A percentile compares a stretch with the other conserved stretches of the same genome.
phyloP scores from a whole-genome alignment of 768 basidiomycete genomes.

The Amanita rimosa region DNA sequence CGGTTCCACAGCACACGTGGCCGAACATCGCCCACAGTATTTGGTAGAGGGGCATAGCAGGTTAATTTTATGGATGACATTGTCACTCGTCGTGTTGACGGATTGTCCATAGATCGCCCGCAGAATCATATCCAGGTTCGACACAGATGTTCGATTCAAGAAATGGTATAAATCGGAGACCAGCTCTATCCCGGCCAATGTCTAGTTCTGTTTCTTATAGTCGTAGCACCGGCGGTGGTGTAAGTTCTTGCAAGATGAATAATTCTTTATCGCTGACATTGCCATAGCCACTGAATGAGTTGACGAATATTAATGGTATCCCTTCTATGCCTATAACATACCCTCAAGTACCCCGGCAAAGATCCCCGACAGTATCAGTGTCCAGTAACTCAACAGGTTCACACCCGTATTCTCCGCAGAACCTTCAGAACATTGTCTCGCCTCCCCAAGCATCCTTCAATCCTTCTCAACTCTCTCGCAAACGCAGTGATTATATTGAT shows the following conservation, averaged over 20 bases:
- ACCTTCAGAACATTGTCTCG: slow-evolving; percentile 38
- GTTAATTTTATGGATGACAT: not conserved
- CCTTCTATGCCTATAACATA: slow-evolving; percentile 29
- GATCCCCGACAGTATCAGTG: slow-evolving; percentile 18
- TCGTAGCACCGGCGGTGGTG: slow-evolving; percentile 39
- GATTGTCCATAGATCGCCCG: slow-evolving; percentile 23
- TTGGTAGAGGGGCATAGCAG: slow-evolving; percentile 5
- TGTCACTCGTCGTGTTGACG: not conserved
- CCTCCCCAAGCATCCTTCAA: slow-evolving; percentile 85
- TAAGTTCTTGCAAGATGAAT: slow-evolving; percentile 16
- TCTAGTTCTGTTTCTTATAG: slow-evolving; percentile 34
- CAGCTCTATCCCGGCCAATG: slow-evolving; percentile 27
- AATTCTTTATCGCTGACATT: not conserved
- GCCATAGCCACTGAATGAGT: not conserved
- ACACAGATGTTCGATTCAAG: slow-evolving; percentile 14
- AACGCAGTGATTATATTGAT: slow-evolving; percentile 74
- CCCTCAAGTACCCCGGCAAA: slow-evolving; percentile 21
- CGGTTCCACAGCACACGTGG: slow-evolving; percentile 9
- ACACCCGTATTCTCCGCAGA: slow-evolving; percentile 19
- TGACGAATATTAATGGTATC: slow-evolving; percentile 10
- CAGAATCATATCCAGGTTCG: slow-evolving; percentile 23
- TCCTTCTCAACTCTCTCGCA: slow-evolving; percentile 53
- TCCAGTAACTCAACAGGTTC: slow-evolving; percentile 11
- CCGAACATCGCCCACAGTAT: slow-evolving; percentile 9
- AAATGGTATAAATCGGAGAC: slow-evolving; percentile 23